Evolutionary conservation across 495 filamentous ascomycete genomes (phyloP).

Genomic region (Hyaloscypha finlandica): DNA sequence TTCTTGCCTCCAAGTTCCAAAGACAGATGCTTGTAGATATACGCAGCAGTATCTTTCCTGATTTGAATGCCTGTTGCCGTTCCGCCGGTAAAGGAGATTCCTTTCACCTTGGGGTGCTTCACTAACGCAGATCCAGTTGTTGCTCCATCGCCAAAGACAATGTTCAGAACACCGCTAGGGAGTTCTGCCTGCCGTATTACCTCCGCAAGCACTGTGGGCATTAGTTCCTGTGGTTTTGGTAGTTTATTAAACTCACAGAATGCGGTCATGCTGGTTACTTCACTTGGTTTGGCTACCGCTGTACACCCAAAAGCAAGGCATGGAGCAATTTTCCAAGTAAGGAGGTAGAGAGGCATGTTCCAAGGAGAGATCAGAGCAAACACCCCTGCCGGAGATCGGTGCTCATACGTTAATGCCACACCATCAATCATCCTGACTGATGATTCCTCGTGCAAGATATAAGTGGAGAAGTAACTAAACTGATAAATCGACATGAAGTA

Average conservation of each 20-base stretch:
- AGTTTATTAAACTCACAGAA: not conserved
- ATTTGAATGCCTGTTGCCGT: constrained; percentile 40
- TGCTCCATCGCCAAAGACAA: constrained; percentile 10
- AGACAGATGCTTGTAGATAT: constrained; percentile 54
- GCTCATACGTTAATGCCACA: constrained; percentile 10
- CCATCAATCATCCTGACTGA: constrained; percentile 16
- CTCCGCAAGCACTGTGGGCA: not conserved
- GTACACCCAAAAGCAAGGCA: constrained; percentile 15
- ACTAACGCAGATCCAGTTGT: constrained; percentile 40
- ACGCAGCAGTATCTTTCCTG: constrained; percentile 39
- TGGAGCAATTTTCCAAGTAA: constrained; percentile 61
- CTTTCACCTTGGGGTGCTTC: constrained; percentile 50
- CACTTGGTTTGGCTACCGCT: constrained; percentile 14
- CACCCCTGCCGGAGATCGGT: constrained; percentile 43
- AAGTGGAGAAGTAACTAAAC: constrained; percentile 8
- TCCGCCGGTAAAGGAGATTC: constrained; percentile 64
- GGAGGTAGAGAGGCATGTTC: constrained; percentile 63
- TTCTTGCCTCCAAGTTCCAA: constrained; percentile 63
- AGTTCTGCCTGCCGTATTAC: constrained; percentile 9
- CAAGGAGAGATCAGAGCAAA: constrained; percentile 65
- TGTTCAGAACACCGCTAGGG: constrained; percentile 9
- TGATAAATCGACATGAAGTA: no score
- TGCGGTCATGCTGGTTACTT: constrained; percentile 14
- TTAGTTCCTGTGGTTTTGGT: not conserved
- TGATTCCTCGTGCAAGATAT: constrained; percentile 8